Conservation (phyloP, 192 early-diverging fungal species). For the Physocladia obscura region DNA sequence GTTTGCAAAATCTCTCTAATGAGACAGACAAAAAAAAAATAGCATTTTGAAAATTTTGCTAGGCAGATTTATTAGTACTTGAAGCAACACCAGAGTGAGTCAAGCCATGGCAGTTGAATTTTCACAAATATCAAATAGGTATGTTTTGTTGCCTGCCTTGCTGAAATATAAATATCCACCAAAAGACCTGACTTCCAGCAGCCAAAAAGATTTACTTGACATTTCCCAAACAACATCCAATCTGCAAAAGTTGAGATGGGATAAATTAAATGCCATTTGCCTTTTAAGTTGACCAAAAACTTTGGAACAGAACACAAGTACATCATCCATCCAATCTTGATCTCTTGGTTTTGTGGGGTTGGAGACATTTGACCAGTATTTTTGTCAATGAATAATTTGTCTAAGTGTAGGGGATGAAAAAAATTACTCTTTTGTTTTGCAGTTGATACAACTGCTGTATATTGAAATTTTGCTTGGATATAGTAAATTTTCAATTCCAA, state of each 20-base stretch:
- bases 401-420: neutral
- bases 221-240: neutral
- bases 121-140: too few relatives aligned
- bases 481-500: neutral
- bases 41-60: too few relatives aligned
- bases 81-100: too few relatives aligned
- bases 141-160: too few relatives aligned
- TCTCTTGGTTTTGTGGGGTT: neutral
- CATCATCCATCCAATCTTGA: neutral
- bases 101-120: too few relatives aligned
- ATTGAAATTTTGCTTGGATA: neutral
- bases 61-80: too few relatives aligned
- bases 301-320: neutral
- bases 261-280: neutral
- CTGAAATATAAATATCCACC: too few relatives aligned
- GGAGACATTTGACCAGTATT: neutral
- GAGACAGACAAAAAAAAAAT: too few relatives aligned
- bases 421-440: neutral
- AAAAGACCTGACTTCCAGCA: too few relatives aligned
- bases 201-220: too few relatives aligned
- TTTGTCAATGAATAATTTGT: neutral
- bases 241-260: slow-evolving; percentile 3
- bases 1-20: too few relatives aligned
- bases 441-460: neutral
- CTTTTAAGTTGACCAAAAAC: neutral